Base-by-base conservation (phyloP, 2,329 filamentous ascomycete species). In the Hortaea werneckii region DNA sequence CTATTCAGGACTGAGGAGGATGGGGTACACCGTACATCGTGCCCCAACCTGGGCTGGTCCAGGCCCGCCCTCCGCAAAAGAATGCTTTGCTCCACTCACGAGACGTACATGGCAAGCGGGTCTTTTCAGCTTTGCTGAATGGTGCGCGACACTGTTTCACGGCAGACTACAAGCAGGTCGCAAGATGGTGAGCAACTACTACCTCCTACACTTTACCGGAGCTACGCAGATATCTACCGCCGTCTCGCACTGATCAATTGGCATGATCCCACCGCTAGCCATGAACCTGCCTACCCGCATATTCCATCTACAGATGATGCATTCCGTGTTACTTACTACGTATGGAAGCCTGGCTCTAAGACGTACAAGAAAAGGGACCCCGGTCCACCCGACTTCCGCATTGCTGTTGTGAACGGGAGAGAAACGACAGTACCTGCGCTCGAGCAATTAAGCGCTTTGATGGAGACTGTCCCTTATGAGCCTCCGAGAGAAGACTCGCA, bases 301-400 rank as follows among this genome's bases (percentile, higher is more conserved):
- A 56, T 34, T 45, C 58, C 26, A 13, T 42, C 54, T 13, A 63
- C 61, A 11, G 61, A 54, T 30, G 58, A 72, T 9, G 80, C 83
- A 0, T 94, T 85, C 69, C 77, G 78, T 50, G 71, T 95, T 32
- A 79, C 83, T 52, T 95, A 81, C 66, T 75, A 94, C 64, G 74
- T 95, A 49, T 95, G 86, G 80, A 94, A 90, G 63, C 79, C 83
- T 51, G 68, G 72, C 63, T 59, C 57, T 3, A 63, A 74, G 55
- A 71, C 75, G 0, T 92, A 90, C 69, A 81, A 82, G 54, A 95
- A 95, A 66, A 79, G 80, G n/a, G 78, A 76, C 5, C 88, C 86
- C 1, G 83, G 83, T 0, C 61, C 76, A 0, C 88, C 90, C 0
- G 86, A 95, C 62, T 95, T 94, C 65, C 81, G 83, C 48, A 76